A percentile compares a stretch with the other conserved stretches of the same genome.
These are phyloP conservation scores for Choiromyces venosus DNA, from an alignment of 495 filamentous ascomycete genomes.

Conservation along the genomic window DNA sequence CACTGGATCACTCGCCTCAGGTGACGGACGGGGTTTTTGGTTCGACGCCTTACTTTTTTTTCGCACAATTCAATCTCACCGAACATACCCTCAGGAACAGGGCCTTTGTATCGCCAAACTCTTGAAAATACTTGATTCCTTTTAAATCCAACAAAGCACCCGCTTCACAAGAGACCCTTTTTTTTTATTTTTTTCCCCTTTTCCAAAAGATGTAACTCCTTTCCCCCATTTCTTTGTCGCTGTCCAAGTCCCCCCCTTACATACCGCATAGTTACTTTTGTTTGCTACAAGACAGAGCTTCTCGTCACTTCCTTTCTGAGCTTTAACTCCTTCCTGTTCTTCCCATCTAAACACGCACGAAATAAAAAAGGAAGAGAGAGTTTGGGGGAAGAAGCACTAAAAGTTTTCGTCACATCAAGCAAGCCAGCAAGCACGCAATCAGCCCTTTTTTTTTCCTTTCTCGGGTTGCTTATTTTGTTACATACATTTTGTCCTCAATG, in stretches of 20 bases:
- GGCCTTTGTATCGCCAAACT: constrained; percentile 5
- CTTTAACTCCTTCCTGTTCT: not conserved
- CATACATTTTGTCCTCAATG: constrained; percentile 14
- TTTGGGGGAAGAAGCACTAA: not conserved
- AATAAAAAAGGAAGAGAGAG: not conserved
- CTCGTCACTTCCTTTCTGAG: not conserved
- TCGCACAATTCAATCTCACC: not conserved
- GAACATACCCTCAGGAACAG: not conserved
- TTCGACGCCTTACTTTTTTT: not conserved
- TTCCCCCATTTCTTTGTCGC: constrained; percentile 29
- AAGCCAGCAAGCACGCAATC: too few relatives aligned
- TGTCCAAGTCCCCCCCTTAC: constrained; percentile 28
- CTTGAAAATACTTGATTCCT: not conserved
- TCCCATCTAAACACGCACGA: not conserved
- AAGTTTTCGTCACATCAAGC: not conserved
- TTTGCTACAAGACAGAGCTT: not conserved
- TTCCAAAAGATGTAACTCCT: not conserved
- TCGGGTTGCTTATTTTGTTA: not conserved
- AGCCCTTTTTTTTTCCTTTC: too few relatives aligned
- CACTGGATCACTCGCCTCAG: not conserved
- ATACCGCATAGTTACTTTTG: constrained; percentile 9
- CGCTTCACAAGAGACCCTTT: not conserved
- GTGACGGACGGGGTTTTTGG: not conserved
- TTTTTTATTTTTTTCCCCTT: not conserved
- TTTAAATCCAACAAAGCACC: not conserved